These are phyloP conservation scores for Scedosporium dehoogii DNA, from an alignment of 2,329 filamentous ascomycete species.

Conservation along the genomic window DNA sequence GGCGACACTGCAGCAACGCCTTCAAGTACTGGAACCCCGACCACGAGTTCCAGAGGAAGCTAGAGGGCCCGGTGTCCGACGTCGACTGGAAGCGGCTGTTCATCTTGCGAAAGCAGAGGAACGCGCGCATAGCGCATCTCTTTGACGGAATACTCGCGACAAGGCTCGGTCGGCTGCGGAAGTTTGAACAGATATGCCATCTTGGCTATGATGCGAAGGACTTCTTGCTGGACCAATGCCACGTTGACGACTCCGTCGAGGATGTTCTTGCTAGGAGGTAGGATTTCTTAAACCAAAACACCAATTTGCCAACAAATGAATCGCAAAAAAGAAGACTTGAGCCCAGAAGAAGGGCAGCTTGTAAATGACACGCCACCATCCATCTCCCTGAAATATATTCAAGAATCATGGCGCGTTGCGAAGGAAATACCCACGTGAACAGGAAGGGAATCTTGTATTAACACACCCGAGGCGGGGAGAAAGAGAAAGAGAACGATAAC, in stretches of 20 bases:
- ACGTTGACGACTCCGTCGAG: constrained; percentile 46
- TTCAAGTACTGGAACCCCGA: constrained; percentile 68
- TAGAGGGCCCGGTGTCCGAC: constrained; percentile 39
- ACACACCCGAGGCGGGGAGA: neutral
- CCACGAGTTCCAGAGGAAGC: constrained; percentile 50
- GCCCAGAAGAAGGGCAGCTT: neutral
- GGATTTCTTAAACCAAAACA: constrained; percentile 9
- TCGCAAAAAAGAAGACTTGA: neutral
- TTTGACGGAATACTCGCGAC: constrained; percentile 62
- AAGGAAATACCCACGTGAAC: neutral
- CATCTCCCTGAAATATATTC: neutral
- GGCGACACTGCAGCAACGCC: constrained; percentile 54
- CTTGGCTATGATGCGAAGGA: constrained; percentile 86
- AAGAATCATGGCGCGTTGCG: neutral
- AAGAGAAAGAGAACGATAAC: neutral
- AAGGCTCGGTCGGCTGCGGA: constrained; percentile 58
- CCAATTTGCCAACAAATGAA: neutral
- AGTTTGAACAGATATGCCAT: constrained; percentile 59
- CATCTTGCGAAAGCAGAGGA: constrained; percentile 41
- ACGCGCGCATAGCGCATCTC: constrained; percentile 38
- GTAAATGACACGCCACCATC: neutral
- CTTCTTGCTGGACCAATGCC: constrained; percentile 58
- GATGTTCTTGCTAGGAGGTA: constrained; percentile 70
- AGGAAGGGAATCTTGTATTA: neutral
- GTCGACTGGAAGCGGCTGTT: constrained; percentile 70